Evolutionary conservation across 345 rosid genomes (phyloP).

Genomic region (Clarkia xantiana): DNA sequence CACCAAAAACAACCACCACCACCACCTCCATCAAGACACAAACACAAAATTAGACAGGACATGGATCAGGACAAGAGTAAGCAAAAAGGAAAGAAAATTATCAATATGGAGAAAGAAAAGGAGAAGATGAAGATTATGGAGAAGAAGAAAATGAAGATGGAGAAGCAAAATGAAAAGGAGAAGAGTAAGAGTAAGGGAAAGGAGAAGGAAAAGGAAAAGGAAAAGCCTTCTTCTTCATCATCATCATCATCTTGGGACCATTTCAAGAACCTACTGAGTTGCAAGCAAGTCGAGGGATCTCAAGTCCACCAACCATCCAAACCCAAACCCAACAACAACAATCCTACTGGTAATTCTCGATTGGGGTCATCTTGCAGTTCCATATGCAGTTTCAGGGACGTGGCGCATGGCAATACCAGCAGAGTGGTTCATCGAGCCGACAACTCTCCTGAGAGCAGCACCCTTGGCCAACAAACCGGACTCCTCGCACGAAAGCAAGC

Average conservation of each 20-base stretch:
- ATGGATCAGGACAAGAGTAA: not conserved
- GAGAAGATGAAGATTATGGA: not conserved
- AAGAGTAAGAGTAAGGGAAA: too few relatives aligned
- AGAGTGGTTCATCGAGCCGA: slow-evolving; percentile 89
- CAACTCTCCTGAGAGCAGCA: slow-evolving; percentile 74
- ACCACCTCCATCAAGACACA: slow-evolving; percentile 9
- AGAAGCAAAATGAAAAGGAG: not conserved
- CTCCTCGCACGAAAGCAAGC: slow-evolving; percentile 37
- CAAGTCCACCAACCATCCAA: slow-evolving; percentile 69
- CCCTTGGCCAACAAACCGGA: slow-evolving; percentile 48
- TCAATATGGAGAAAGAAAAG: not conserved
- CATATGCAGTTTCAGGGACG: slow-evolving; percentile 73
- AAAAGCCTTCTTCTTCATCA: slow-evolving; percentile 7
- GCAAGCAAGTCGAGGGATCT: slow-evolving; percentile 74
- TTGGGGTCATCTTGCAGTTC: slow-evolving; percentile 79
- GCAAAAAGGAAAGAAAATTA: not conserved
- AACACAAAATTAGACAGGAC: not conserved
- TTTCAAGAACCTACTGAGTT: slow-evolving; percentile 76
- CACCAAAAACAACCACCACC: slow-evolving; percentile 2
- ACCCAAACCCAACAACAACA: slow-evolving; percentile 2
- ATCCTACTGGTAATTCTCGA: slow-evolving; percentile 16
- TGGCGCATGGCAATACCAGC: slow-evolving; percentile 86
- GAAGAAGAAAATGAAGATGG: not conserved
- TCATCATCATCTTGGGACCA: slow-evolving; percentile 88
- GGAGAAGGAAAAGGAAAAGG: slow-evolving; percentile 22